These are phyloP conservation scores for Penicillium canariense DNA, from an alignment of 495 filamentous ascomycete genomes.

Conservation along the genomic window DNA sequence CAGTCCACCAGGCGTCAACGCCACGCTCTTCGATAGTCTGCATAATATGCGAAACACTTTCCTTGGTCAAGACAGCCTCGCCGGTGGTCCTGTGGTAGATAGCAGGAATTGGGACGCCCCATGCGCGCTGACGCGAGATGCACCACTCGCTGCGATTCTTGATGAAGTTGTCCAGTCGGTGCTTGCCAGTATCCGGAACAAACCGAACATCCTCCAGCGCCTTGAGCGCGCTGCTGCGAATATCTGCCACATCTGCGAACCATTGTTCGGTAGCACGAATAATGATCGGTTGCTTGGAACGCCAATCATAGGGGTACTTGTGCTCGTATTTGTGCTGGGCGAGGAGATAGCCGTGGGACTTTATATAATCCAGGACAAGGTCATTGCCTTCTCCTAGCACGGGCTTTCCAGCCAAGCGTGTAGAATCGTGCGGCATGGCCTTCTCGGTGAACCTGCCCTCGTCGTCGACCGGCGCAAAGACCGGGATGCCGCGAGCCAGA, in stretches of 20 bases:
- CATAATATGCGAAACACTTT: constrained; percentile 84
- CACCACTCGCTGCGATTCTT: constrained; percentile 93
- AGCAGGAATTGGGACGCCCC: constrained; percentile 94
- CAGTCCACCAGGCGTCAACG: constrained; percentile 91
- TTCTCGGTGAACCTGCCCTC: constrained; percentile 73
- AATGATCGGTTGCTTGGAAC: constrained; percentile 88
- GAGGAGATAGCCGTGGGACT: constrained; percentile 55
- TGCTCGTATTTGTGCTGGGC: constrained; percentile 68
- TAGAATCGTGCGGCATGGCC: constrained; percentile 65
- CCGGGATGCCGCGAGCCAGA: constrained; percentile 58
- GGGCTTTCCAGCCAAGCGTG: constrained; percentile 55
- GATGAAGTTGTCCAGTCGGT: constrained; percentile 77
- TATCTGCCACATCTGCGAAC: constrained; percentile 87
- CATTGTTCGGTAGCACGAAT: constrained; percentile 92
- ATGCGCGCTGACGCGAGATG: constrained; percentile 94
- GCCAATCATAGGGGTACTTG: constrained; percentile 98
- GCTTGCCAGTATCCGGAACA: constrained; percentile 67
- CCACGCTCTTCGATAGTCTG: constrained; percentile 70
- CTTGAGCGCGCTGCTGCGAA: constrained; percentile 67
- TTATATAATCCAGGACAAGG: constrained; percentile 65
- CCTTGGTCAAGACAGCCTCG: constrained; percentile 70
- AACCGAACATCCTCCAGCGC: constrained; percentile 73
- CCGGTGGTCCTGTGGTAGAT: constrained; percentile 68
- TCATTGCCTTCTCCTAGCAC: constrained; percentile 65
- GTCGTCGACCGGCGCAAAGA: constrained; percentile 78